Percentiles rank a stretch among this genome's conserved stretches.
Evolutionary conservation across 495 filamentous ascomycete species (phyloP).

Genomic region (Pseudomonodictys pantanalensis): DNA sequence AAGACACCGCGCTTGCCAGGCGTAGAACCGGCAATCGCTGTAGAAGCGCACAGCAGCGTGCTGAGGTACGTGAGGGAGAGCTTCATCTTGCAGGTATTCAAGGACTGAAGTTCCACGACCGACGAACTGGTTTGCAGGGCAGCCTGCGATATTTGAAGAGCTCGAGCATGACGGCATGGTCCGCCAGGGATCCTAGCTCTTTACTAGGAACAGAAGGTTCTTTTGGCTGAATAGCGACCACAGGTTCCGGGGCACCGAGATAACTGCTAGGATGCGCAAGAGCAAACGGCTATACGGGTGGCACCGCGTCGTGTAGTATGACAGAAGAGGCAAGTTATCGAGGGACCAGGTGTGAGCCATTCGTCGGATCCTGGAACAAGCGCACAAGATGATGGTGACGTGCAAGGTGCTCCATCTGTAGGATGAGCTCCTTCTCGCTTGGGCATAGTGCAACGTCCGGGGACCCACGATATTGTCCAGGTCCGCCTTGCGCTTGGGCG

Average conservation of each 20-base stretch:
- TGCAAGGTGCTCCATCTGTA: not conserved
- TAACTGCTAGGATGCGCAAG: not conserved
- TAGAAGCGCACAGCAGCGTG: slow-evolving; percentile 20
- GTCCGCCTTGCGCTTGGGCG: not conserved
- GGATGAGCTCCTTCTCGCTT: not conserved
- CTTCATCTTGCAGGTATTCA: slow-evolving; percentile 20
- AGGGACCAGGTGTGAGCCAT: too few species aligned
- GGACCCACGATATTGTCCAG: not conserved
- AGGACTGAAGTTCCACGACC: not conserved
- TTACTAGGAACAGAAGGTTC: slow-evolving; percentile 25
- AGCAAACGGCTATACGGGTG: not conserved
- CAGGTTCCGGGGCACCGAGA: not conserved
- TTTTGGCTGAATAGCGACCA: not conserved
- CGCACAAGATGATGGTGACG: not conserved
- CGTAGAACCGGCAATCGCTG: slow-evolving; percentile 16
- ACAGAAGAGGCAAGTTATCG: too few species aligned
- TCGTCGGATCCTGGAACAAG: too few species aligned
- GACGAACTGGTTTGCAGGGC: not conserved
- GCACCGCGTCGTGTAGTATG: too few species aligned
- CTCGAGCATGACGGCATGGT: slow-evolving; percentile 19
- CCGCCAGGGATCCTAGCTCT: slow-evolving; percentile 12
- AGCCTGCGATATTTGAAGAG: slow-evolving; percentile 21
- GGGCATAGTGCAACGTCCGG: not conserved
- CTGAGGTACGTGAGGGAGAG: slow-evolving; percentile 13
- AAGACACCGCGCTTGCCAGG: slow-evolving; percentile 11